These are phyloP conservation scores for Porogramme epimiltina DNA, from an alignment of 1,284 basidiomycete genomes.

Conservation along the genomic window DNA sequence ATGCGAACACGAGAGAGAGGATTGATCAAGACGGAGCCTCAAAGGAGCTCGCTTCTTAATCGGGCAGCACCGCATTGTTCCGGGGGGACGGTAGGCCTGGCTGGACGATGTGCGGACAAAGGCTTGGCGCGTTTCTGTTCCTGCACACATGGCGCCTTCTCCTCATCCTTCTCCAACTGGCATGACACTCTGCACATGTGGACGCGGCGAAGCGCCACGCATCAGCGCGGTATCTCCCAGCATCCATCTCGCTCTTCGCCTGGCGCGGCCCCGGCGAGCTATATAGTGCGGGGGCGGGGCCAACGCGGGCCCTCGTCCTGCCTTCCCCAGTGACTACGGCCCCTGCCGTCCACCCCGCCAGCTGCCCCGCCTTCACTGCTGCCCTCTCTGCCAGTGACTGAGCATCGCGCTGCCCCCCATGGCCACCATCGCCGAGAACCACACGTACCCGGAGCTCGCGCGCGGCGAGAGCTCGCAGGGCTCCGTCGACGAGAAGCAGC, in stretches of 20 bases:
- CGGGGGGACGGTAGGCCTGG: neutral
- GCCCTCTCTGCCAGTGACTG: slow-evolving; percentile 10
- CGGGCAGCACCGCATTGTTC: too few relatives aligned
- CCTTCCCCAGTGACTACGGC: neutral
- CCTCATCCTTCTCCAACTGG: too few relatives aligned
- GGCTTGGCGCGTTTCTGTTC: neutral
- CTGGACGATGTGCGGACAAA: neutral
- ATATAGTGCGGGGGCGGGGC: neutral
- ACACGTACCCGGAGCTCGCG: slow-evolving; percentile 12
- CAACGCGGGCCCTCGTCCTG: neutral
- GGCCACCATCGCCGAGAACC: slow-evolving; percentile 10
- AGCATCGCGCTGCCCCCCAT: slow-evolving; percentile 17
- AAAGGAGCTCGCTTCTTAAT: too few relatives aligned
- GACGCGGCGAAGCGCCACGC: too few relatives aligned
- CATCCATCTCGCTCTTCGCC: too few relatives aligned
- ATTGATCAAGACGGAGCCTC: too few relatives aligned
- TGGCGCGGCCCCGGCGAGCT: neutral
- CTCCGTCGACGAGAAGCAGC: slow-evolving; percentile 13
- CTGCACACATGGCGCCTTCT: slow-evolving; percentile 11
- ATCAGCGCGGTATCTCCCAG: too few relatives aligned
- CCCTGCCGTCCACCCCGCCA: slow-evolving; percentile 1
- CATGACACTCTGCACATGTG: too few relatives aligned
- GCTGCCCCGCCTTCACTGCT: slow-evolving; percentile 12
- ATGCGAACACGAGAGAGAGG: too few relatives aligned
- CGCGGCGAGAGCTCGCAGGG: slow-evolving; percentile 12